phyloP scores from a whole-genome alignment of 2,329 filamentous ascomycete species.

The Chrysosporium queenslandicum region DNA sequence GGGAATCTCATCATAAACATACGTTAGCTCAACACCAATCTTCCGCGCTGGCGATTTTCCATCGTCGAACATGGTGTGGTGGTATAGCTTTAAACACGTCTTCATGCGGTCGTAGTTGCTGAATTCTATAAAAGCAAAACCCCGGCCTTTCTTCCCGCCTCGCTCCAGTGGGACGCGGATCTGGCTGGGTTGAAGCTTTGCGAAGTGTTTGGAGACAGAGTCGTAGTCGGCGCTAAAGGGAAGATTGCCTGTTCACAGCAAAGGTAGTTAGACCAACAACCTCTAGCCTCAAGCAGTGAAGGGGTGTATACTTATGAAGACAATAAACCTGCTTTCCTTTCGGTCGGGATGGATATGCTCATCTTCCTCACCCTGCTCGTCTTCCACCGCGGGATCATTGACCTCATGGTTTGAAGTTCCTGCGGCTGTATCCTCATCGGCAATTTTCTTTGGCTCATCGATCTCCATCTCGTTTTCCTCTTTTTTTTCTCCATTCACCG shows the following conservation, averaged over 20 bases:
- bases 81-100: slow-evolving; percentile 80
- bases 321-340: slow-evolving; percentile 55
- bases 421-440: slow-evolving; percentile 16
- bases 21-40: slow-evolving; percentile 91
- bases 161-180: slow-evolving; percentile 66
- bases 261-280: slow-evolving; percentile 12
- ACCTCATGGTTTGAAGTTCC: slow-evolving; percentile 16
- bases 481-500: slow-evolving; percentile 22
- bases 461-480: slow-evolving; percentile 13
- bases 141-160: slow-evolving; percentile 54
- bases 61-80: slow-evolving; percentile 67
- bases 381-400: slow-evolving; percentile 15
- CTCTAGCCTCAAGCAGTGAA: slow-evolving; percentile 13
- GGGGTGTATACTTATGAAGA: slow-evolving; percentile 56
- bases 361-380: slow-evolving; percentile 17
- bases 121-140: slow-evolving; percentile 85
- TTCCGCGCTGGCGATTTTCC: slow-evolving; percentile 50
- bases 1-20: slow-evolving; percentile 43
- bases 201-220: slow-evolving; percentile 64
- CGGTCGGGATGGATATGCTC: slow-evolving; percentile 14
- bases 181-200: slow-evolving; percentile 57
- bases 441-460: slow-evolving; percentile 8
- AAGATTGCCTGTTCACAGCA: slow-evolving; percentile 62
- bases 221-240: slow-evolving; percentile 69
- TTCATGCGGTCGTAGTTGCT: slow-evolving; percentile 79